Evolutionary conservation across 179 eudicot species (phyloP).

Genomic region (Camellia oleifera): DNA sequence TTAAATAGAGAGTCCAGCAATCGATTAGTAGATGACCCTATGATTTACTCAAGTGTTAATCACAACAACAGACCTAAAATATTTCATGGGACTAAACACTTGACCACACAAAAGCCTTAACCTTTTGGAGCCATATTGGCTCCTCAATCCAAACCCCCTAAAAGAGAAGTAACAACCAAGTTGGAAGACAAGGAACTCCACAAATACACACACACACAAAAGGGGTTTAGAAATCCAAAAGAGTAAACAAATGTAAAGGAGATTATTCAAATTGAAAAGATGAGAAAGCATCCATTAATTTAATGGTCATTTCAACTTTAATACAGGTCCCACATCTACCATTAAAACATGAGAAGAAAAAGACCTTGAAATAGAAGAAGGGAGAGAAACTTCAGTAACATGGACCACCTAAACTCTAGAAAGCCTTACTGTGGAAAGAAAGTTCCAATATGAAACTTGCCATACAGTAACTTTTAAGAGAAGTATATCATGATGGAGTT

Average conservation of each 20-base stretch:
- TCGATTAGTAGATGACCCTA: background rate
- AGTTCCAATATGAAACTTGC: background rate
- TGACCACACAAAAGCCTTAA: background rate
- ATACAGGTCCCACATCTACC: background rate
- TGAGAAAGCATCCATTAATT: background rate
- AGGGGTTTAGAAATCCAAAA: background rate
- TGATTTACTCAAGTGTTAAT: background rate
- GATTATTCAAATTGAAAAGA: background rate
- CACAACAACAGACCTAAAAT: background rate
- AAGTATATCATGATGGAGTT: slow-evolving; percentile 4
- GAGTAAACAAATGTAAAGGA: background rate
- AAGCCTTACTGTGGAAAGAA: background rate
- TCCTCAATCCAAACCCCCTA: background rate
- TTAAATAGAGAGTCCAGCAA: background rate
- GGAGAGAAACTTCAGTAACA: background rate
- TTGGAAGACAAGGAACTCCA: background rate
- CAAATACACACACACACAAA: background rate
- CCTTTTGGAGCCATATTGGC: background rate
- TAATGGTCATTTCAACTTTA: too few relatives aligned
- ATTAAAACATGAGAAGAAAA: background rate
- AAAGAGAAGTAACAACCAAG: background rate
- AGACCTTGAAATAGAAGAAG: background rate
- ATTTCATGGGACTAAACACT: background rate
- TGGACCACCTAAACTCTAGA: background rate
- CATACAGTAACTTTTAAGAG: background rate